These are phyloP conservation scores for Flaveria sonorensis DNA, from an alignment of 129 eudicot species.

Conservation along the genomic window DNA sequence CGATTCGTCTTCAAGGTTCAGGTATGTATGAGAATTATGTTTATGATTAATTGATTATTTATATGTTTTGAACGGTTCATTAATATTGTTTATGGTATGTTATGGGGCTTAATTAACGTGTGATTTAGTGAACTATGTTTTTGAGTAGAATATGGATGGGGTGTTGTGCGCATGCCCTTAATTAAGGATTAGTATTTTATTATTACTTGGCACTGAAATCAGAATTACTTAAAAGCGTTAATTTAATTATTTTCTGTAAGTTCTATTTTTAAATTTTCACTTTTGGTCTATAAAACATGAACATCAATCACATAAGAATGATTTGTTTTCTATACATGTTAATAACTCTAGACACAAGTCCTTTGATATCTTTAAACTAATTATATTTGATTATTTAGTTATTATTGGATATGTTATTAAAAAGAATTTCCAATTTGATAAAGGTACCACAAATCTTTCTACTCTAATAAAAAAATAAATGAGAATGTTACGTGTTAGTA, in stretches of 20 bases:
- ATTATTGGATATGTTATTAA: too few relatives aligned
- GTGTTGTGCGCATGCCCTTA: constrained; percentile 19
- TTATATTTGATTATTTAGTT: too few relatives aligned
- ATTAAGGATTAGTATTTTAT: constrained; percentile 2
- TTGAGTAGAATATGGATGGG: constrained; percentile 12
- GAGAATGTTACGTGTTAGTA: too few relatives aligned
- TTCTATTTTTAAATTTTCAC: too few relatives aligned
- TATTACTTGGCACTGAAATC: constrained; percentile 12
- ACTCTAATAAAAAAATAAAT: too few relatives aligned
- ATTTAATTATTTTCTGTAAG: background rate
- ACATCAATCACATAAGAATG: too few relatives aligned
- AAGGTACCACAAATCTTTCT: too few relatives aligned
- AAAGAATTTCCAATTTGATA: too few relatives aligned
- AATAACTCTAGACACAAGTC: too few relatives aligned
- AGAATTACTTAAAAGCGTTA: background rate
- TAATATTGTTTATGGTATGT: constrained; percentile 13
- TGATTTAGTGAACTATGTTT: constrained; percentile 7
- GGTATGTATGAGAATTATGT: constrained; percentile 29
- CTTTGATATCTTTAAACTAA: too few relatives aligned
- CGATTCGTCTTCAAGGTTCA: constrained; percentile 33
- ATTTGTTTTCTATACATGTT: too few relatives aligned
- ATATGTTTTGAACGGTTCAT: background rate
- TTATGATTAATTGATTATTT: background rate
- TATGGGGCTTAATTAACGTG: constrained; percentile 17
- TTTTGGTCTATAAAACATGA: too few relatives aligned